A percentile compares a stretch with the other conserved stretches of the same genome.
phyloP scores from a whole-genome alignment of 2,329 filamentous ascomycete genomes.

The Chaetothyriales sp. region DNA sequence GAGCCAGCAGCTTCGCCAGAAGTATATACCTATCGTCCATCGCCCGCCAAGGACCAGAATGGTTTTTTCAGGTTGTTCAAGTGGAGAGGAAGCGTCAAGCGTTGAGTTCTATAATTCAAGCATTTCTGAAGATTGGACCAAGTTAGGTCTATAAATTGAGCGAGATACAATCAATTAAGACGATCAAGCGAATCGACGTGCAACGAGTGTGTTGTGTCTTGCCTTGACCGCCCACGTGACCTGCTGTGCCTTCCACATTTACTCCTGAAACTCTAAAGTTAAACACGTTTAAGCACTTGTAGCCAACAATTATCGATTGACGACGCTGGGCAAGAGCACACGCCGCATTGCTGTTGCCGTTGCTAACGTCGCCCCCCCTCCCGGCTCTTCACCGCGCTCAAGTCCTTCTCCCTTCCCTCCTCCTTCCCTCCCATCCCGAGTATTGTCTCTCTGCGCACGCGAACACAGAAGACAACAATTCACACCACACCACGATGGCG shows the following conservation, averaged over 20 bases:
- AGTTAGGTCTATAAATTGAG: too few species aligned
- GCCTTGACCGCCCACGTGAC: slow-evolving; percentile 10
- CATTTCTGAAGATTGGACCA: neutral
- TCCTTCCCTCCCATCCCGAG: neutral
- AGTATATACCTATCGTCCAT: slow-evolving; percentile 1
- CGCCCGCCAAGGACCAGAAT: slow-evolving; percentile 17
- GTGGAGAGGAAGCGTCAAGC: slow-evolving; percentile 13
- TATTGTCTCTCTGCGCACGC: neutral
- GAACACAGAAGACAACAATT: neutral
- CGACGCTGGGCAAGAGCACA: neutral
- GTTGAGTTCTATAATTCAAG: neutral
- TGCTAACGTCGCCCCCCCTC: neutral
- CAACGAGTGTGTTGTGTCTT: neutral
- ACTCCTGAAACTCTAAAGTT: slow-evolving; percentile 5
- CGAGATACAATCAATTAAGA: too few species aligned
- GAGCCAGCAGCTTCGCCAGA: slow-evolving; percentile 19
- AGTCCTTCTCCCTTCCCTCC: neutral
- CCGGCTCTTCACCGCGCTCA: neutral
- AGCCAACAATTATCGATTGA: neutral
- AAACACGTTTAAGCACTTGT: neutral
- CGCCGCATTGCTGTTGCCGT: neutral
- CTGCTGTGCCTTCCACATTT: slow-evolving; percentile 2
- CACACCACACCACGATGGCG: neutral
- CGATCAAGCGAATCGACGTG: too few species aligned
- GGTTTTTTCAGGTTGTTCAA: slow-evolving; percentile 24